phyloP scores from a whole-genome alignment of 2,329 filamentous ascomycete genomes.

The Calonectria hongkongensis region DNA sequence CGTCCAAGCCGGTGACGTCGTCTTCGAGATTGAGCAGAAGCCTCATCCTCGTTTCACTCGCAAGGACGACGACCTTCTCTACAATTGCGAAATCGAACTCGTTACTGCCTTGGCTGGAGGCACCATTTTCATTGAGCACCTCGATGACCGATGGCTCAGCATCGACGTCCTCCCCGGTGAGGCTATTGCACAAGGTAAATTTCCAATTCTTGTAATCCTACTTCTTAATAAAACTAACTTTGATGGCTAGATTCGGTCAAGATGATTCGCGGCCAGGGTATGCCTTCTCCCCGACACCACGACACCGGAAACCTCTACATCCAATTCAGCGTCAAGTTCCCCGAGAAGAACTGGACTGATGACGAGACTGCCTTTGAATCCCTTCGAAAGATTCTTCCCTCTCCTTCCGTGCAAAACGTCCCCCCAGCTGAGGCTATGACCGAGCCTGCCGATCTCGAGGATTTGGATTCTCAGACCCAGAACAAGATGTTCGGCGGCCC shows the following conservation, averaged over 20 bases:
- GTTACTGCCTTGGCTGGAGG: constrained; percentile 96
- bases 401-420: constrained; percentile 76
- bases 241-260: constrained; percentile 84
- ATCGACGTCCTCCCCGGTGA: constrained; percentile 96
- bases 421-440: constrained; percentile 92
- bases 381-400: constrained; percentile 89
- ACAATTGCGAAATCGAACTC: constrained; percentile 95
- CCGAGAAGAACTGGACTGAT: constrained; percentile 82
- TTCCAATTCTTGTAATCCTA: background rate
- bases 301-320: constrained; percentile 97
- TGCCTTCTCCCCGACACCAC: constrained; percentile 97
- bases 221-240: constrained; percentile 43
- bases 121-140: constrained; percentile 93
- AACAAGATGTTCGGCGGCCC: constrained; percentile 81
- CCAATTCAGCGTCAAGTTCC: constrained; percentile 98
- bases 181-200: constrained; percentile 92
- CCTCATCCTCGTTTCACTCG: constrained; percentile 96
- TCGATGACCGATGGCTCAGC: constrained; percentile 97
- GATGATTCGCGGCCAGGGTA: constrained; percentile 96
- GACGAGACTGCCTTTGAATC: constrained; percentile 83
- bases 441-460: constrained; percentile 91
- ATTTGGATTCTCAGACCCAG: constrained; percentile 81
- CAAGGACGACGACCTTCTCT: constrained; percentile 96
- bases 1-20: constrained; percentile 94
- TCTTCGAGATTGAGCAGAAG: constrained; percentile 99